Base-by-base conservation (phyloP, 352 stramenopile genomes). In the Pythium phragmiticola region DNA sequence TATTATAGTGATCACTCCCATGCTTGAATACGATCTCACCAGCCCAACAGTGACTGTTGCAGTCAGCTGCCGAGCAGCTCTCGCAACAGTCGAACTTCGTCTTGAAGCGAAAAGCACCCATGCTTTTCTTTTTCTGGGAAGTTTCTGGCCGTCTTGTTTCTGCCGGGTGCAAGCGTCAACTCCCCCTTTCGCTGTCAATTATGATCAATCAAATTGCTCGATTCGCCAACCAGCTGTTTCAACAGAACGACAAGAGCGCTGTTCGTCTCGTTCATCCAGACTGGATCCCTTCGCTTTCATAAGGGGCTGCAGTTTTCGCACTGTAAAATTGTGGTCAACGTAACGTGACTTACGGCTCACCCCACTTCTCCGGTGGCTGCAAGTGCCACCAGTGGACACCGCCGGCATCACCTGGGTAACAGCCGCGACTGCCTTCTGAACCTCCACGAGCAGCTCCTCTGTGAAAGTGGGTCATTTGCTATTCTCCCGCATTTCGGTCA, bases 291-390 rank as follows among this genome's bases (percentile, higher is more conserved):
- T 46, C 37, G 37, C 9, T 46, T 7, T 46, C 2, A 46, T n/a
- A 1, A 46, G 16, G 39, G 39, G 39, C 39, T 46, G 5, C 5
- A 30, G 26, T 30, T 30, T 42, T 16, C 37, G 26, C 26, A 14
- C 16, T 47, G 41, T 21, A 50, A 30, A 30, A 30, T 26, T 50
- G n/a, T n/a, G n/a, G 36, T 16, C 50, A 57, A 57, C 50, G 11
- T 57, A 57, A 45, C 50, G 34, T 46, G 30, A 57, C 33, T 57
- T 33, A 54, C 48, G 48, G 48, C 21, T 21, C 26, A 2, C 26
- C 14, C 30, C 33, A 23, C 33, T 17, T 46, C 34, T 34, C n/a
- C 26, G 17, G 17, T 57, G 50, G 33, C 17, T 33, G 50, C 39
- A 30, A 30, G 26, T 5, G 26, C 26, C 26, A 30, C 26, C 26